A percentile compares a stretch with the other conserved stretches of the same genome.
phyloP scores from a whole-genome alignment of 2,329 filamentous ascomycete genomes.

The Fusarium piperis region DNA sequence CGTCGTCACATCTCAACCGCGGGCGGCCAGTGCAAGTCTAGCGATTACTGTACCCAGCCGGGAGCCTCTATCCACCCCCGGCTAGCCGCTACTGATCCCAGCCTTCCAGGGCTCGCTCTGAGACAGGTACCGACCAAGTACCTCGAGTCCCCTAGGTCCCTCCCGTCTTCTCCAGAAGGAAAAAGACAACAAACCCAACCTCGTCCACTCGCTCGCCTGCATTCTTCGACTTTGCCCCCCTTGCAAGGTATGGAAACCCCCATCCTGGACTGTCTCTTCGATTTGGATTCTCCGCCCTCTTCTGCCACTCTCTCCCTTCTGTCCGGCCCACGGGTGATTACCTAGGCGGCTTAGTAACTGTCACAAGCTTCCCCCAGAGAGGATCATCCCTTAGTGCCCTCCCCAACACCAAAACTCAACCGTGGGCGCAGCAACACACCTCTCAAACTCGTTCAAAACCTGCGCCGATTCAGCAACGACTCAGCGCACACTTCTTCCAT shows the following conservation, averaged over 20 bases:
- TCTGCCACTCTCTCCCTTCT: constrained; percentile 5
- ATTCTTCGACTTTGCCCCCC: neutral
- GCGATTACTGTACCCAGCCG: constrained; percentile 2
- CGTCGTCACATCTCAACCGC: constrained; percentile 9
- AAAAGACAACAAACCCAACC: neutral
- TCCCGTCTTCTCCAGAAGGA: constrained; percentile 1
- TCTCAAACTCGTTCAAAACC: neutral
- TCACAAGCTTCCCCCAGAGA: constrained; percentile 7
- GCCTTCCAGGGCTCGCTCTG: constrained; percentile 21
- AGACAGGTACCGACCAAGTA: constrained; percentile 25
- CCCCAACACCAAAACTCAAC: neutral
- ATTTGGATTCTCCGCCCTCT: constrained; percentile 24
- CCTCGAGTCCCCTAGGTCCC: neutral
- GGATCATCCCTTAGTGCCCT: constrained; percentile 9
- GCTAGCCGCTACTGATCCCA: constrained; percentile 6
- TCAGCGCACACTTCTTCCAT: constrained; percentile 16
- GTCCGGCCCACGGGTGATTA: neutral
- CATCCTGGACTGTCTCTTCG: neutral
- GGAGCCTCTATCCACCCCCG: constrained; percentile 16
- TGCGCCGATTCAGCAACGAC: constrained; percentile 24
- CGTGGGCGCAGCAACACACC: neutral
- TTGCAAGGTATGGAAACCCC: neutral
- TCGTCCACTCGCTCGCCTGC: neutral
- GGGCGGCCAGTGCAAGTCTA: neutral
- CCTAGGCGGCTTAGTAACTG: constrained; percentile 7